phyloP scores from a whole-genome alignment of 2,329 filamentous ascomycete species.

The Fusarium setosum region DNA sequence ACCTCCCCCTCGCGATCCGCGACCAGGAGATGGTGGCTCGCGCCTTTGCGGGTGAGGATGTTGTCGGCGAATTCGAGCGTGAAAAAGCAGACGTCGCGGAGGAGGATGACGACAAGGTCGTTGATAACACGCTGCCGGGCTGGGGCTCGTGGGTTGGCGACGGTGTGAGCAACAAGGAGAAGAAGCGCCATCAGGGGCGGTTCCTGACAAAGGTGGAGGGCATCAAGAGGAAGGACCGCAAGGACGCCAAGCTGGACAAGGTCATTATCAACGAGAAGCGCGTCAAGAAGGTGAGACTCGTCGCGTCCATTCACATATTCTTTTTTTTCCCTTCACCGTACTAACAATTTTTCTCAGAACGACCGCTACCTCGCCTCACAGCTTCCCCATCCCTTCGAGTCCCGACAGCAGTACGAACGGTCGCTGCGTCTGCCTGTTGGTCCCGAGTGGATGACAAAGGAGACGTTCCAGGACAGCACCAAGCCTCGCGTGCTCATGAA shows the following conservation, averaged over 20 bases:
- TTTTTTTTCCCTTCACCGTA: neutral
- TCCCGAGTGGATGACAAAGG: constrained; percentile 96
- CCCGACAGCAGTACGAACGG: constrained; percentile 87
- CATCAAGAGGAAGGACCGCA: constrained; percentile 79
- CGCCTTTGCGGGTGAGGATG: constrained; percentile 91
- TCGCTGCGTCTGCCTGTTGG: constrained; percentile 88
- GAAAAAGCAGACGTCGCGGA: constrained; percentile 80
- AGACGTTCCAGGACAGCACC: constrained; percentile 88
- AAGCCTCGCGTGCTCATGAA: constrained; percentile 92
- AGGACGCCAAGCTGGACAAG: constrained; percentile 82
- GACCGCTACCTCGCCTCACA: constrained; percentile 86
- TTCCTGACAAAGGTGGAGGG: constrained; percentile 77
- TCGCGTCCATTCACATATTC: neutral
- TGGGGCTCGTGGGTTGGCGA: constrained; percentile 95
- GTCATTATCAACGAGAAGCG: constrained; percentile 95
- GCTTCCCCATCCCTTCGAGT: constrained; percentile 92
- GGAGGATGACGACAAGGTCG: constrained; percentile 84
- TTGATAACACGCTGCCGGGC: constrained; percentile 88
- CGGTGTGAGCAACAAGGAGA: constrained; percentile 78
- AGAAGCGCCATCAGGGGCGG: constrained; percentile 70
- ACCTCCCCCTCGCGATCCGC: constrained; percentile 67
- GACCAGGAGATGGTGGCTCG: constrained; percentile 78
- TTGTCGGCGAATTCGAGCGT: constrained; percentile 80
- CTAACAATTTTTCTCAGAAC: constrained; percentile 64
- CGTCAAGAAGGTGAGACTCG: constrained; percentile 78